Conservation (phyloP, 2,329 filamentous ascomycete genomes). For the Atkinsonella hypoxylon region DNA sequence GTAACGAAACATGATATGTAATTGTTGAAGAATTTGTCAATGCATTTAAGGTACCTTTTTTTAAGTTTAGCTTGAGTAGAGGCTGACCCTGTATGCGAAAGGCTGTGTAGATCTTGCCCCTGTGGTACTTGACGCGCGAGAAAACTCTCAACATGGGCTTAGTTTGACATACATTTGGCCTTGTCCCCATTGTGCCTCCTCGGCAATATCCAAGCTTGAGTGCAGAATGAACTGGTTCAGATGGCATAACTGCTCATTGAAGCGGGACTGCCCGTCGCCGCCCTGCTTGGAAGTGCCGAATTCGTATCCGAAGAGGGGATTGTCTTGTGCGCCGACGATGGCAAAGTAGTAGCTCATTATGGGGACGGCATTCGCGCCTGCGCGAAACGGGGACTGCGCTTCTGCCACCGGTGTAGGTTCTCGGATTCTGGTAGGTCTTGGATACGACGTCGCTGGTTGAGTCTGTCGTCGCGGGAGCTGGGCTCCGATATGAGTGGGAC, state of each 20-base stretch:
- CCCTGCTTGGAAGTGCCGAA: conserved; percentile 95
- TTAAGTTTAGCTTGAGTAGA: background rate
- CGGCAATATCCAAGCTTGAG: conserved; percentile 84
- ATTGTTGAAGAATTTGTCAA: conserved; percentile 94
- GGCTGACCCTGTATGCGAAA: background rate
- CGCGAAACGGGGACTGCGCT: background rate
- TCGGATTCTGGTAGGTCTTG: background rate
- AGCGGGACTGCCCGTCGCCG: conserved; percentile 83
- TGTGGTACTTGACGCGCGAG: background rate
- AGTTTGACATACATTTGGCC: conserved; percentile 56
- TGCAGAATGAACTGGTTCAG: conserved; percentile 98
- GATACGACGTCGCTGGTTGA: too few relatives aligned
- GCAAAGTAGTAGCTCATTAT: conserved; percentile 97
- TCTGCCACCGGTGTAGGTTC: background rate
- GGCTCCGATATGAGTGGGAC: background rate
- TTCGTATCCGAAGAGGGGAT: conserved; percentile 90
- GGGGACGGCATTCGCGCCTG: conserved; percentile 4
- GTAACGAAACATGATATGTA: conserved; percentile 94
- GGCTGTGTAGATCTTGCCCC: background rate
- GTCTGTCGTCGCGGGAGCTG: background rate
- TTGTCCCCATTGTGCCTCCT: conserved; percentile 89
- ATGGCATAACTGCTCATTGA: conserved; percentile 77
- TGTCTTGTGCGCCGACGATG: conserved; percentile 90
- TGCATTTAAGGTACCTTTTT: conserved; percentile 80
- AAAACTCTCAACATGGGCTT: background rate